Base-by-base conservation (phyloP, 1,139 yeast species). In the Geotrichum armillariae region DNA sequence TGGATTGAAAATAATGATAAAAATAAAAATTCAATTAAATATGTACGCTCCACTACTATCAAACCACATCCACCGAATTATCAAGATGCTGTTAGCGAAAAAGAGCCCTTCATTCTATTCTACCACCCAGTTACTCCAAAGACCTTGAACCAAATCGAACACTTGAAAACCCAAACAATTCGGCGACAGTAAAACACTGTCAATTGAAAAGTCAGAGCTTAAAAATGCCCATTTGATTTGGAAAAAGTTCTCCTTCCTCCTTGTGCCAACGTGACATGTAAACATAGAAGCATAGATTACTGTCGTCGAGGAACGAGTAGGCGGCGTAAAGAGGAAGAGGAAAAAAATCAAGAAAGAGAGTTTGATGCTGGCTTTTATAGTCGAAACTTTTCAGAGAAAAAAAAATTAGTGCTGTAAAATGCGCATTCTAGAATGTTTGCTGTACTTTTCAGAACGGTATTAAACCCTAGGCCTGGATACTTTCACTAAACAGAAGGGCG, bases 31-130 rank as follows among this genome's bases (percentile, higher is more conserved):
- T 20, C n/a, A 17, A 25, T 11, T 36, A 12, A 8, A 32, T 33
- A 50, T 56, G 58, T 54, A 41, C 46, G 54, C 58, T 50, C 56
- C 56, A 32, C 59, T 56, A 56, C 59, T 56, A 56, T 56, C 59
- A 56, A 56, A 56, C 59, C 43, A 55, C 58, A 51, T 50, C 56
- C 49, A 43, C 35, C 34, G 12, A 33, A 23, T 39, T 34, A n/a
- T 23, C 46, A 43, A 48, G 54, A 52, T 49, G 59, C 50, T 47
- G 59, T 56, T 56, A 56, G 59, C 59, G 59, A 56, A 56, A 56
- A 56, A 49, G 55, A 53, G 33, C 34, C 20, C 41, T 21, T 27
- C 7, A 36, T 35, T 21, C 36, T 44, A 37, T 37, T 47, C 52
- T 52, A 32, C 49, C 53, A 41, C 46, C 40, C 49, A 29, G 41